Conservation (phyloP, 1,284 basidiomycete species). For the Irpex sp. region DNA sequence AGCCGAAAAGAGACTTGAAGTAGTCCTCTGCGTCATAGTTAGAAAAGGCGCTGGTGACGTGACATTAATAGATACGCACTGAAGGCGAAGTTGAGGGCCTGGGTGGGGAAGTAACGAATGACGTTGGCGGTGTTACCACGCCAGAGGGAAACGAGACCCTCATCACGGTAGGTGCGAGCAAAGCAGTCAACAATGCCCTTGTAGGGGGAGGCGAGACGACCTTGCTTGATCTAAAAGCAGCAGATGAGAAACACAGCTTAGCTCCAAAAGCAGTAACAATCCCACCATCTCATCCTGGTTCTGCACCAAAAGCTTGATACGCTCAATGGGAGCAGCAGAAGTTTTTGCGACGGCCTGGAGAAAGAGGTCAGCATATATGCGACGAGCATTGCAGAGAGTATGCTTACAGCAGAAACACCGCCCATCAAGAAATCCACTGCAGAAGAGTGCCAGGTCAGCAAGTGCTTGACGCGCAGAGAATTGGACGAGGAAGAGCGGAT, state of each 20-base stretch:
- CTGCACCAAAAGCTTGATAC: constrained; percentile 97
- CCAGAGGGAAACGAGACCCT: constrained; percentile 90
- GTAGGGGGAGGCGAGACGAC: constrained; percentile 89
- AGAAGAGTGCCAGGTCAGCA: constrained; percentile 35
- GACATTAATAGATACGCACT: constrained; percentile 46
- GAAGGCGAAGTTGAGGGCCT: constrained; percentile 95
- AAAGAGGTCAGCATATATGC: constrained; percentile 10
- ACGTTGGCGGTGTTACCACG: constrained; percentile 97
- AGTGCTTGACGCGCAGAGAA: constrained; percentile 6
- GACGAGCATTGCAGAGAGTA: constrained; percentile 1
- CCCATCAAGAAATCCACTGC: constrained; percentile 90
- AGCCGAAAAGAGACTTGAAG: constrained; percentile 93
- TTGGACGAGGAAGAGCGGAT: constrained; percentile 1
- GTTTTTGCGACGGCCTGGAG: constrained; percentile 93
- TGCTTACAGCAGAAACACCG: constrained; percentile 83
- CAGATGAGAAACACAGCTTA: constrained; percentile 24
- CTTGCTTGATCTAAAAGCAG: constrained; percentile 83
- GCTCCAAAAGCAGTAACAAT: not conserved
- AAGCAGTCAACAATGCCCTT: constrained; percentile 93
- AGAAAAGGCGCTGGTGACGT: constrained; percentile 11
- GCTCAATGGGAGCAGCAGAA: constrained; percentile 97
- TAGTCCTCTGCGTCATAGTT: constrained; percentile 73
- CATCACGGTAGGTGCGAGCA: constrained; percentile 82
- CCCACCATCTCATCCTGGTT: constrained; percentile 94
- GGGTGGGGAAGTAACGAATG: constrained; percentile 97